Base-by-base conservation (phyloP, 495 filamentous ascomycete genomes). In the Glutinoglossum americanum region DNA sequence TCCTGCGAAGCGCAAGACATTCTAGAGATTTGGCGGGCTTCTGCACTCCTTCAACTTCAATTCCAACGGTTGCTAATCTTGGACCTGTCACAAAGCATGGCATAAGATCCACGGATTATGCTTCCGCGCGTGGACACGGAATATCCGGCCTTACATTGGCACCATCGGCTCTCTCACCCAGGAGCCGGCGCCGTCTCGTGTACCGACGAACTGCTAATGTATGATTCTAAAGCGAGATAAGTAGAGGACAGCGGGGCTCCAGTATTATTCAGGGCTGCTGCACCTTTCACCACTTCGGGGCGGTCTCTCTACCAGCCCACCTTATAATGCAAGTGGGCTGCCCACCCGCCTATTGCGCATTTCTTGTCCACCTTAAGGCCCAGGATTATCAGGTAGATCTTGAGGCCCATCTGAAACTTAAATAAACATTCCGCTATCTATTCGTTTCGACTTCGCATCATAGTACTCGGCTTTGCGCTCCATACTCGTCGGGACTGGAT, bases 21-120 rank as follows among this genome's bases (percentile, higher is more conserved):
- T 53, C 26, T 5, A 10, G 19, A 30, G 26, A 28, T 53, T 53
- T 21, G 23, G 26, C 25, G 19, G 49, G 19, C 28, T 1, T 53
- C 49, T 53, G 21, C 13, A 3, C n/a, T 30, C 19, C 49, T 6
- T 3, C 26, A 28, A 6, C 49, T 17, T 53, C 49, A 30, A 17
- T 6, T 53, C 49, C 19, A 28, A 53, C 21, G 6, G 5, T 28
- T 53, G 25, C 49, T 21, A 15, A 27, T 53, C 28, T 53, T 23
- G 49, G 28, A 53, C 49, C 2, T 19, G 3, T 30, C 23, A 32
- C 17, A 45, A 21, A 68, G 71, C 71, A 74, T 74, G 70, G 71
- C 72, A 74, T 75, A 74, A 75, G 73, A 75, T 72, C 70, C 68
- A 66, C 73, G 71, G 72, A 74, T 74, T 75, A 75, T 74, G 72